phyloP scores from a whole-genome alignment of 805 yeast species.

The Tetrapisispora phaffii region DNA sequence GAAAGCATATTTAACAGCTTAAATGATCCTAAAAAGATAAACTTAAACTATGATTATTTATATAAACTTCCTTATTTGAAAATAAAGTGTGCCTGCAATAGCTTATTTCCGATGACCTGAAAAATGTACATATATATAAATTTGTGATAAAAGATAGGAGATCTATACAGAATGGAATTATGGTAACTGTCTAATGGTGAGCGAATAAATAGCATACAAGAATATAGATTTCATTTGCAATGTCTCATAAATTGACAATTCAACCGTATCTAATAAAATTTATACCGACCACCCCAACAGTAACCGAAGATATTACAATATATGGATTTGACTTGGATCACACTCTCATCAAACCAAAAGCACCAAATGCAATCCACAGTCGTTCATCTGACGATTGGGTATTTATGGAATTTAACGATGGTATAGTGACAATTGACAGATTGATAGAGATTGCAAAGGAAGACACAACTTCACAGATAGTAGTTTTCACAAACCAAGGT shows the following conservation, averaged over 20 bases:
- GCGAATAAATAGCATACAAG: too few relatives aligned
- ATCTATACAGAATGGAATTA: too few relatives aligned
- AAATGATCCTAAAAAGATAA: too few relatives aligned
- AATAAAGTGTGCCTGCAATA: background rate
- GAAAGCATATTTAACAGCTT: too few relatives aligned
- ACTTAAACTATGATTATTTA: too few relatives aligned
- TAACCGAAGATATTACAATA: constrained; percentile 26
- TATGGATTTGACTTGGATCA: constrained; percentile 84
- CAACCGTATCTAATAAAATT: constrained; percentile 39
- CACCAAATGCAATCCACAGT: constrained; percentile 42
- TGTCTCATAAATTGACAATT: constrained; percentile 28
- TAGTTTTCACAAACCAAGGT: constrained; percentile 83
- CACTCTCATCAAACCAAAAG: constrained; percentile 57
- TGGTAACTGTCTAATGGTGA: too few relatives aligned
- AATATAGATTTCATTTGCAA: background rate
- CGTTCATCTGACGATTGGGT: constrained; percentile 64
- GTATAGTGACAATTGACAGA: constrained; percentile 11
- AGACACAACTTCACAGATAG: constrained; percentile 35
- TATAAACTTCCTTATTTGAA: too few relatives aligned
- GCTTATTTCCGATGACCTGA: background rate
- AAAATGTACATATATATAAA: background rate
- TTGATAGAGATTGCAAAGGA: constrained; percentile 10
- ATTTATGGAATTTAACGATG: constrained; percentile 37
- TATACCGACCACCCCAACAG: constrained; percentile 24
- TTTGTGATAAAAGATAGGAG: too few relatives aligned